These are phyloP conservation scores for Phytophthora aleatoria DNA, from an alignment of 352 stramenopile genomes.

Conservation along the genomic window DNA sequence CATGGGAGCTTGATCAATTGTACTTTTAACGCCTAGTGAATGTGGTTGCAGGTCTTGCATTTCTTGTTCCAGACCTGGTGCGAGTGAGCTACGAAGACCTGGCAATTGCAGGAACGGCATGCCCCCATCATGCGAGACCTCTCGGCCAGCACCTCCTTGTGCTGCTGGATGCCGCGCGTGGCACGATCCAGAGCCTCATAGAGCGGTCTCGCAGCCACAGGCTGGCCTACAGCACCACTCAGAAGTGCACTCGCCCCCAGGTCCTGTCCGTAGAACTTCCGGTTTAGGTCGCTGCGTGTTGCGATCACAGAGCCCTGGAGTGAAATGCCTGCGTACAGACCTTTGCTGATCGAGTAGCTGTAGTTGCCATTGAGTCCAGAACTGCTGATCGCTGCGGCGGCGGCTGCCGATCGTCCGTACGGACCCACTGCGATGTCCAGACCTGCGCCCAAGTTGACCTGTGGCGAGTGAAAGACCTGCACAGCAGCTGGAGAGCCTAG, in stretches of 20 bases:
- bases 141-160: constrained; percentile 39
- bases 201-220: constrained; percentile 48
- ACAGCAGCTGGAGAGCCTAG: constrained; percentile 87
- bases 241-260: constrained; percentile 52
- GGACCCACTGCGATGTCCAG: constrained; percentile 87
- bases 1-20: too few species aligned
- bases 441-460: constrained; percentile 88
- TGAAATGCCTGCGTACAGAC: constrained; percentile 90
- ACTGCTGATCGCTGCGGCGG: constrained; percentile 62
- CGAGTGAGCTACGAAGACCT: constrained; percentile 47
- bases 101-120: constrained; percentile 48
- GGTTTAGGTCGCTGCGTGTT: constrained; percentile 84
- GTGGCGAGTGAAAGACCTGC: constrained; percentile 78
- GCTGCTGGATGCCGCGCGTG: constrained; percentile 47
- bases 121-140: constrained; percentile 49
- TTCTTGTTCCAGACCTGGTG: constrained; percentile 69
- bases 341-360: constrained; percentile 91
- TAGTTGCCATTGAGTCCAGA: constrained; percentile 83
- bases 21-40: constrained; percentile 35
- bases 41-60: constrained; percentile 62
- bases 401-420: constrained; percentile 66
- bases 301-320: constrained; percentile 90
- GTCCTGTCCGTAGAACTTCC: constrained; percentile 92
- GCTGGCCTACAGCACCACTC: constrained; percentile 44
- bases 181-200: constrained; percentile 63